Base-by-base conservation (phyloP, 306 rosid species). In the Amphicarpaea edgeworthii region DNA sequence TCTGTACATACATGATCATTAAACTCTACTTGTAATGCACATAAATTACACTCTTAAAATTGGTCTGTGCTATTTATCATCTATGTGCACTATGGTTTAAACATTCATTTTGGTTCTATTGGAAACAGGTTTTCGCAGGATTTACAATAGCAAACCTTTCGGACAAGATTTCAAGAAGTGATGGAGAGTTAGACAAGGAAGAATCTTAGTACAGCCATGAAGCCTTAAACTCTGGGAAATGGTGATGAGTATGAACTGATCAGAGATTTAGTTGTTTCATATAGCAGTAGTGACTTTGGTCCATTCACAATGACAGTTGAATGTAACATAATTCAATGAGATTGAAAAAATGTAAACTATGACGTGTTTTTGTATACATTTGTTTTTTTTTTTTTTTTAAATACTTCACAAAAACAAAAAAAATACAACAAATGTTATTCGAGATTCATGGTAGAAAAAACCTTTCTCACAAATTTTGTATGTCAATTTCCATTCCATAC, bases 121-220 rank as follows among this genome's bases (percentile, higher is more conserved):
- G 81, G 69, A 73, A 82, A 62, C 90, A 92, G 96, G 93, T 92
- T 14, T 84, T 90, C 72, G 96, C 82, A 34, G 95, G 95, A 65
- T 91, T 91, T 71, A 86, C 86, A 32, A 37, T 89, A 71, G 97
- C 87, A 83, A 89, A 88, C 73, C 71, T 89, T 73, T 83, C 89
- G 2, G 90, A 72, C 65, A 92, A 79, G 76, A 77, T 85, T 37
- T 87, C 77, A 30, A 24, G 69, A 58, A 68, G 69, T 30, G 64
- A 76, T 68, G 64, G 40, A 30, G 86, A 83, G 61, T 62, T 45
- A 58, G 12, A 55, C 15, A 21, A 49, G 37, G 62, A 16, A n/a
- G 66, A 60, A 70, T 55, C 38, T 73, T 5, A 49, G 38, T 53
- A 21, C 21, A 50, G 58, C 54, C 50, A 32, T 26, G 78, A 59